phyloP scores from a whole-genome alignment of 495 filamentous ascomycete species.

The Lepraria neglecta region DNA sequence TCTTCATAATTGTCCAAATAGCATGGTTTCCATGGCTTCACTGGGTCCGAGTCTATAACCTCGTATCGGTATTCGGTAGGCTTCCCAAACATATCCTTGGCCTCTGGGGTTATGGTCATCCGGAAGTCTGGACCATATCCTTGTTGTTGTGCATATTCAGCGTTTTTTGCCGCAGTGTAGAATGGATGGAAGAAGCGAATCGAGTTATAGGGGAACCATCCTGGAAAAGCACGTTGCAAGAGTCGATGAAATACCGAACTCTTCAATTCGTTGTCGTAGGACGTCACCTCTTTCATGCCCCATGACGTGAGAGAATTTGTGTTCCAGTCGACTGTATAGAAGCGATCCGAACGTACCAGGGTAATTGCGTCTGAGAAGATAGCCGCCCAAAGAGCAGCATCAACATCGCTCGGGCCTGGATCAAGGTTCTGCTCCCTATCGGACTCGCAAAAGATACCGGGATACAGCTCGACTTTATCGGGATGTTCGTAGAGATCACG shows the following conservation, averaged over 20 bases:
- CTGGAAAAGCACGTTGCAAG: slow-evolving; percentile 30
- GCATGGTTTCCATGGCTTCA: no score
- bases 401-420: slow-evolving; percentile 7
- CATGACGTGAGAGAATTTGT: slow-evolving; percentile 27
- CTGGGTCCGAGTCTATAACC: slow-evolving; percentile 14
- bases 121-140: slow-evolving; percentile 7
- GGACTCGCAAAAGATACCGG: slow-evolving; percentile 32
- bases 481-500: slow-evolving; percentile 37
- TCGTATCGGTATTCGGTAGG: slow-evolving; percentile 23
- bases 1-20: no score
- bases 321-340: slow-evolving; percentile 29
- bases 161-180: slow-evolving; percentile 30
- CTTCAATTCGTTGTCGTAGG: slow-evolving; percentile 27
- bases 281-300: slow-evolving; percentile 30
- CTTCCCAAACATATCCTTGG: no score
- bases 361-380: slow-evolving; percentile 28
- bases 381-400: slow-evolving; percentile 18
- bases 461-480: slow-evolving; percentile 43
- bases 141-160: slow-evolving; percentile 26
- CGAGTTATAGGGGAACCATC: slow-evolving; percentile 32
- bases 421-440: slow-evolving; percentile 3
- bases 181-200: slow-evolving; percentile 31
- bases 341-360: slow-evolving; percentile 26
- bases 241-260: slow-evolving; percentile 29
- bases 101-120: slow-evolving; percentile 10